Evolutionary conservation across 2,329 filamentous ascomycete genomes (phyloP).

Genomic region (Trichoderma sp.): DNA sequence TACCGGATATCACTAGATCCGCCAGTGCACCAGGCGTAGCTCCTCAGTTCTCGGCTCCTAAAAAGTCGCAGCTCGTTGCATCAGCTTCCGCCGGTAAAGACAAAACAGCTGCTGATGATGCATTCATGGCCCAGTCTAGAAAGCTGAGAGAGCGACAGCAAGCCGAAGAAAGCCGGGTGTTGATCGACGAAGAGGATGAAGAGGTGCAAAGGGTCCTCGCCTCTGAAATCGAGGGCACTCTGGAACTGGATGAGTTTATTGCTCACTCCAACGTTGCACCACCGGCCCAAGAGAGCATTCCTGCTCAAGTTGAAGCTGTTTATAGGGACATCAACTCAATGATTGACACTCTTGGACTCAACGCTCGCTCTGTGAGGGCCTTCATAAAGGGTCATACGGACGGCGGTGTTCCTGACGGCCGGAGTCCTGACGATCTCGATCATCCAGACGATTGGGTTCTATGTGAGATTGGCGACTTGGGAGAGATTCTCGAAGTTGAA

Average conservation of each 20-base stretch:
- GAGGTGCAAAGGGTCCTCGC: slow-evolving; percentile 64
- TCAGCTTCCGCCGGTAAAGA: slow-evolving; percentile 44
- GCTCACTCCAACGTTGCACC: slow-evolving; percentile 58
- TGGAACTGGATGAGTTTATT: slow-evolving; percentile 67
- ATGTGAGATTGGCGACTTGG: slow-evolving; percentile 71
- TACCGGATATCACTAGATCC: slow-evolving; percentile 55
- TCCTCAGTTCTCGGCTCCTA: slow-evolving; percentile 52
- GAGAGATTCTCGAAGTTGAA: slow-evolving; percentile 61
- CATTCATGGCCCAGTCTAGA: slow-evolving; percentile 52
- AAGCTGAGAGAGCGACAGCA: slow-evolving; percentile 56
- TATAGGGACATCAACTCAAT: slow-evolving; percentile 89
- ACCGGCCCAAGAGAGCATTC: slow-evolving; percentile 57
- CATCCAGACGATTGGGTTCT: slow-evolving; percentile 70
- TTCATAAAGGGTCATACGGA: slow-evolving; percentile 69
- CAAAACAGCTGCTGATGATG: slow-evolving; percentile 43
- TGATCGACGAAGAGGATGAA: slow-evolving; percentile 70
- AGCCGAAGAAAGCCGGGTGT: slow-evolving; percentile 56
- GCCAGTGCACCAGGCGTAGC: slow-evolving; percentile 63
- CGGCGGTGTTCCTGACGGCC: slow-evolving; percentile 52
- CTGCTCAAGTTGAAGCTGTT: slow-evolving; percentile 64
- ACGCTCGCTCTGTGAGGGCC: slow-evolving; percentile 65
- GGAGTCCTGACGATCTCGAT: slow-evolving; percentile 69
- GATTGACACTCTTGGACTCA: slow-evolving; percentile 90
- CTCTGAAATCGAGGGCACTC: slow-evolving; percentile 61
- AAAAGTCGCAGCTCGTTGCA: slow-evolving; percentile 39